Evolutionary conservation across 345 rosid species (phyloP).

Genomic region (Pistacia atlantica): DNA sequence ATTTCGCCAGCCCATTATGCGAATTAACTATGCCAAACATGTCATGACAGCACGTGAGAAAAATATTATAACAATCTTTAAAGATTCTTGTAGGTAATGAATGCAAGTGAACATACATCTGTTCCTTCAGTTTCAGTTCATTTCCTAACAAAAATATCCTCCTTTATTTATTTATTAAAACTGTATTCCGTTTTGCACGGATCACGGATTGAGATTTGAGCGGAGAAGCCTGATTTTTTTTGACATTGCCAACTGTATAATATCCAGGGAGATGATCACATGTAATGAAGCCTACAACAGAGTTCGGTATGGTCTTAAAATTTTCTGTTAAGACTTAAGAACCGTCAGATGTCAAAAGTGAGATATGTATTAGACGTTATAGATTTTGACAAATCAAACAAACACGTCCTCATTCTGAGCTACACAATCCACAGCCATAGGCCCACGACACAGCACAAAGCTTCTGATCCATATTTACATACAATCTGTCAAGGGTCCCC

Average conservation of each 20-base stretch:
- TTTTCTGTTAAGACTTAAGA: too few relatives aligned
- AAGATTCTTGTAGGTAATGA: conserved; percentile 10
- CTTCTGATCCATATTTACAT: not conserved
- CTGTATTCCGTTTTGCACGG: not conserved
- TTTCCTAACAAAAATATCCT: not conserved
- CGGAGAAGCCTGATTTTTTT: not conserved
- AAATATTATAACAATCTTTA: not conserved
- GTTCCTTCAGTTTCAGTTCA: not conserved
- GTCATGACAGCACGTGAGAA: conserved; percentile 9
- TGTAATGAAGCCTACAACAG: not conserved
- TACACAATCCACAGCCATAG: not conserved
- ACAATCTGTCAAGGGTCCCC: too few relatives aligned
- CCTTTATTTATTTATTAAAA: not conserved
- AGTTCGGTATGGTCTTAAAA: not conserved
- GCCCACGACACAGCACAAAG: not conserved
- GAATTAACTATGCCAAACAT: conserved; percentile 1
- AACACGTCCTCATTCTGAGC: not conserved
- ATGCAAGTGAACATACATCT: not conserved
- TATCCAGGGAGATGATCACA: not conserved
- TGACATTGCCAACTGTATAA: not conserved
- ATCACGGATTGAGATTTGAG: not conserved
- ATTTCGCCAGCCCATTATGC: not conserved
- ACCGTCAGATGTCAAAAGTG: not conserved
- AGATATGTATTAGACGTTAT: not conserved
- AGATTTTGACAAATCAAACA: not conserved